These are phyloP conservation scores for Gilbertella persicaria DNA, from an alignment of 371 early-diverging fungal species.

Conservation along the genomic window DNA sequence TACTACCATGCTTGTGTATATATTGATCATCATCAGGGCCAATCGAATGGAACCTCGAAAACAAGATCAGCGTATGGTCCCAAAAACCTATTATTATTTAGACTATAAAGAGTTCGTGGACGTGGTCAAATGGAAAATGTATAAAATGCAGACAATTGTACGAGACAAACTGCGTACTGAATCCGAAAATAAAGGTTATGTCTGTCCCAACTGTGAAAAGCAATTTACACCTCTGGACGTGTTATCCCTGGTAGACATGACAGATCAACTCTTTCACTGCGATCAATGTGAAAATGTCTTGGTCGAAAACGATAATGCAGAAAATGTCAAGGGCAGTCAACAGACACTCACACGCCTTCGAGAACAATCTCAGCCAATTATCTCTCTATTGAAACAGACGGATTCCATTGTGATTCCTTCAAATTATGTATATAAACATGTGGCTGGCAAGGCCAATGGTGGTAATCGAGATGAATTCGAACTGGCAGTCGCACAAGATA, in stretches of 20 bases:
- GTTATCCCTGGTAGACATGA: constrained; percentile 49
- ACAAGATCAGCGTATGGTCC: constrained; percentile 63
- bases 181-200: constrained; percentile 72
- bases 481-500: constrained; percentile 70
- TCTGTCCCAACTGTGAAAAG: constrained; percentile 63
- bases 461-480: constrained; percentile 49
- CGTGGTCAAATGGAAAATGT: constrained; percentile 90
- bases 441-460: constrained; percentile 27
- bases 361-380: constrained; percentile 81
- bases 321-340: constrained; percentile 55
- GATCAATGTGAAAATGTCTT: constrained; percentile 64
- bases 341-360: constrained; percentile 58
- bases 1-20: not conserved
- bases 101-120: constrained; percentile 94
- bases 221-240: constrained; percentile 63
- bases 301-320: constrained; percentile 68
- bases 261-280: constrained; percentile 58
- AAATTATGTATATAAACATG: constrained; percentile 48
- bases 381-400: constrained; percentile 80
- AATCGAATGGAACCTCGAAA: constrained; percentile 66
- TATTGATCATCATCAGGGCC: constrained; percentile 29
- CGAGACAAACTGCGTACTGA: constrained; percentile 72
- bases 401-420: constrained; percentile 75
- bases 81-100: constrained; percentile 82
- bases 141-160: constrained; percentile 77